Conservation (phyloP, 2,329 filamentous ascomycete genomes). For the Pestalotiopsis sp. region DNA sequence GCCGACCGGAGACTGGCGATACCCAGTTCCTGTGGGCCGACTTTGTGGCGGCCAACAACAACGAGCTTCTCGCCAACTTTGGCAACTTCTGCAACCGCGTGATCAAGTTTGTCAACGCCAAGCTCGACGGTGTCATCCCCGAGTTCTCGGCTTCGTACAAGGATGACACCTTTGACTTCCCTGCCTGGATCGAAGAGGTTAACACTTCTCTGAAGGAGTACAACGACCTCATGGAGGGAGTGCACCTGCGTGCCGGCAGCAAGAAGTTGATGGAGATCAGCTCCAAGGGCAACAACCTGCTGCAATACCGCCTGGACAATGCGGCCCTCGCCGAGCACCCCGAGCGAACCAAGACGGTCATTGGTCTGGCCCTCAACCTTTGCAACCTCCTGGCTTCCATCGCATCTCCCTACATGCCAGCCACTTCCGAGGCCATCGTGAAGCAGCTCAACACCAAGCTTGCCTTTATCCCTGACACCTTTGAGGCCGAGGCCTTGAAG, state of each 20-base stretch:
- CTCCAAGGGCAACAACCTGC: constrained; percentile 58
- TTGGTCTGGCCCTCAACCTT: constrained; percentile 70
- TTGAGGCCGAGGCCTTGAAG: constrained; percentile 51
- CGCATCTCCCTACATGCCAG: constrained; percentile 70
- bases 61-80: constrained; percentile 66
- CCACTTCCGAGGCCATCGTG: constrained; percentile 63
- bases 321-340: constrained; percentile 38
- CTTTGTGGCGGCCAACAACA: constrained; percentile 76
- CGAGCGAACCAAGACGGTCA: constrained; percentile 41
- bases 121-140: constrained; percentile 72
- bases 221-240: constrained; percentile 57
- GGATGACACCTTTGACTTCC: constrained; percentile 55
- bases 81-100: constrained; percentile 73
- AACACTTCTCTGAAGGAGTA: constrained; percentile 60
- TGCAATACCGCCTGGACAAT: constrained; percentile 46
- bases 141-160: constrained; percentile 58
- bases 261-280: constrained; percentile 69
- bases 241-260: constrained; percentile 58
- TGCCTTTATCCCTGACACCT: constrained; percentile 58
- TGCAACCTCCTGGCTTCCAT: constrained; percentile 69
- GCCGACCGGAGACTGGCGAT: constrained; percentile 73
- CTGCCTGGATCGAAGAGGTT: constrained; percentile 31
- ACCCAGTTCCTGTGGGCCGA: constrained; percentile 74
- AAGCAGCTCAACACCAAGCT: constrained; percentile 60
- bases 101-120: constrained; percentile 76